Percentiles rank a stretch among this genome's conserved stretches.
Conservation (phyloP, 768 basidiomycete species). For the Lyophyllum shimeji region DNA sequence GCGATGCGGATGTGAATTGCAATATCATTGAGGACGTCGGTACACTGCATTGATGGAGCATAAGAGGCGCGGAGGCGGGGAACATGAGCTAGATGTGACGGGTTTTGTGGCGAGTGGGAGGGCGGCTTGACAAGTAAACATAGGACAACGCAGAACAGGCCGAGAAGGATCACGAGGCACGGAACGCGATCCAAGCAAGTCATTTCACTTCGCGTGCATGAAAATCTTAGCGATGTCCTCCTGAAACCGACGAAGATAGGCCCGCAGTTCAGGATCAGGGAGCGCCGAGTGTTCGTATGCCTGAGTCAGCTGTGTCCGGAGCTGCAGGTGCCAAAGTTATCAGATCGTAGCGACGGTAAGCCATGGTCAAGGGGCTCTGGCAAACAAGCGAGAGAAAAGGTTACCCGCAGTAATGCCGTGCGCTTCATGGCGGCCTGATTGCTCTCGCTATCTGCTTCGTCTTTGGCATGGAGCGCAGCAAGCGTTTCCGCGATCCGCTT, state of each 20-base stretch:
- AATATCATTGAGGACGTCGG: no score
- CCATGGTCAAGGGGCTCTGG: not conserved
- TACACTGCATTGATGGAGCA: no score
- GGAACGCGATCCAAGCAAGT: not conserved
- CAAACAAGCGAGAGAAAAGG: not conserved
- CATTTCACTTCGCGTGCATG: constrained; percentile 7
- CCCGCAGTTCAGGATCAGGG: constrained; percentile 65
- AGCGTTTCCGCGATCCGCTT: constrained; percentile 61
- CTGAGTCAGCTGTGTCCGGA: constrained; percentile 74
- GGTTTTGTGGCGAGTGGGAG: no score
- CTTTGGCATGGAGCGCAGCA: constrained; percentile 51
- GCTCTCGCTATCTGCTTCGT: constrained; percentile 62
- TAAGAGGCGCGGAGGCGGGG: no score
- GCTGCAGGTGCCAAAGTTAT: constrained; percentile 54
- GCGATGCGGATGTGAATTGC: no score
- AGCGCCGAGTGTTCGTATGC: constrained; percentile 71
- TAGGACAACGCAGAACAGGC: no score
- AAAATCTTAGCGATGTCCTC: constrained; percentile 65
- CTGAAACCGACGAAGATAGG: constrained; percentile 70
- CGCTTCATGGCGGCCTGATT: constrained; percentile 59
- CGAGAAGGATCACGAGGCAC: no score
- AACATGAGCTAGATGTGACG: no score
- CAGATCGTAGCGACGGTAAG: not conserved
- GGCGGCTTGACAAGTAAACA: no score
- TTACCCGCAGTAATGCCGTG: constrained; percentile 68